Conservation (phyloP, 78 protist genomes). For the Dictyostelium firmibasis region DNA sequence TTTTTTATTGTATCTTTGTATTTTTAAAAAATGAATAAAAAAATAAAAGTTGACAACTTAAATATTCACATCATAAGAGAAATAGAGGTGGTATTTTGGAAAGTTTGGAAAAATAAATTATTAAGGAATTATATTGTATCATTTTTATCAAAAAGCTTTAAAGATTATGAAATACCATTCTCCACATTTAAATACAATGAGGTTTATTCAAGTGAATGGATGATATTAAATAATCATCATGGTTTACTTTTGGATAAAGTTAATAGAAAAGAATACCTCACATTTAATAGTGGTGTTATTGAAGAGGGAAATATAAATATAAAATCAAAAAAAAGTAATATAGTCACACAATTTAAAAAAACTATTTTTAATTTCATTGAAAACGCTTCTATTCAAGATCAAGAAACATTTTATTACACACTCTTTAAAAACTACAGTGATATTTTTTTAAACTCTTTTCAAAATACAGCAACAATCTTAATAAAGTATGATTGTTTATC, state of each 20-base stretch:
- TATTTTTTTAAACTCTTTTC: neutral
- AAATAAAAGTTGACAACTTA: neutral
- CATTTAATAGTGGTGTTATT: neutral
- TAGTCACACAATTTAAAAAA: neutral
- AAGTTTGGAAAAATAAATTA: neutral
- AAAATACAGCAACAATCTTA: neutral
- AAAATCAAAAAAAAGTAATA: neutral
- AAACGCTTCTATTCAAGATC: neutral
- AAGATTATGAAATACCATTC: neutral
- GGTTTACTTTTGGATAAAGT: neutral
- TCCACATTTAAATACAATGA: neutral
- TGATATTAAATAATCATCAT: neutral
- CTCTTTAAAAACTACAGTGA: neutral
- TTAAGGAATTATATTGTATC: neutral
- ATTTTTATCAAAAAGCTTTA: neutral
- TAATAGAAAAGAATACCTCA: neutral
- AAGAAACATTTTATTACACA: neutral
- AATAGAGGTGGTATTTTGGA: neutral
- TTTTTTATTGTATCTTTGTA: neutral
- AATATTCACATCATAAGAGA: neutral
- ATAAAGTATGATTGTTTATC: neutral
- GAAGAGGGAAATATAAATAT: neutral
- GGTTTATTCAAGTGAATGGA: neutral
- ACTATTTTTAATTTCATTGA: neutral
- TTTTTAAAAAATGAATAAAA: neutral